phyloP scores from a whole-genome alignment of 352 stramenopile genomes.

The Globisporangium solare region DNA sequence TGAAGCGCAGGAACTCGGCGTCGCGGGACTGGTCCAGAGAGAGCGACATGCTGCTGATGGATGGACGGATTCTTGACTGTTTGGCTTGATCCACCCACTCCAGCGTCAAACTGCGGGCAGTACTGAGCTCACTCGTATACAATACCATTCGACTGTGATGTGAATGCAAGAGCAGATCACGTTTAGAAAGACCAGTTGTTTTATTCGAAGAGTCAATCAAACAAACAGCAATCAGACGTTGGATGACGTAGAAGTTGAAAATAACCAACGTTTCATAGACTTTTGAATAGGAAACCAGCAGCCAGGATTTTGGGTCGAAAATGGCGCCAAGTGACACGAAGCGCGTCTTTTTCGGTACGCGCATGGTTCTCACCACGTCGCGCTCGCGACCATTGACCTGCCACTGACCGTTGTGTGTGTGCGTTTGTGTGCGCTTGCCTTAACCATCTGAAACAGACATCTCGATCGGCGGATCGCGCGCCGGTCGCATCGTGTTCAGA shows the following conservation, averaged over 20 bases:
- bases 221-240: too few relatives aligned
- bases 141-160: too few relatives aligned
- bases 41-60: slow-evolving; percentile 51
- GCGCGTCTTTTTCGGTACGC: background rate
- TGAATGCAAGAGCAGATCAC: too few relatives aligned
- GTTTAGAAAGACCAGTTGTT: too few relatives aligned
- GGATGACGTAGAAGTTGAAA: too few relatives aligned
- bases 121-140: too few relatives aligned
- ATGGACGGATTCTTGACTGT: background rate
- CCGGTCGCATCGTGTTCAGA: slow-evolving; percentile 57
- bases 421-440: background rate
- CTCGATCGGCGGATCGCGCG: slow-evolving; percentile 81
- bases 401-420: background rate
- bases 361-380: too few relatives aligned
- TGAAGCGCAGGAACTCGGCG: slow-evolving; percentile 75
- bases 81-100: background rate
- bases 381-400: background rate
- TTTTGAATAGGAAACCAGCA: too few relatives aligned
- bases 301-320: background rate
- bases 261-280: background rate
- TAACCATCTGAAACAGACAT: slow-evolving; percentile 57
- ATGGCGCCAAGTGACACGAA: background rate
- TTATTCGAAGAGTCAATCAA: too few relatives aligned
- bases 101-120: too few relatives aligned
- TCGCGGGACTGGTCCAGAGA: slow-evolving; percentile 74